Base-by-base conservation (phyloP, 495 filamentous ascomycete species). In the Penicillium daleae region DNA sequence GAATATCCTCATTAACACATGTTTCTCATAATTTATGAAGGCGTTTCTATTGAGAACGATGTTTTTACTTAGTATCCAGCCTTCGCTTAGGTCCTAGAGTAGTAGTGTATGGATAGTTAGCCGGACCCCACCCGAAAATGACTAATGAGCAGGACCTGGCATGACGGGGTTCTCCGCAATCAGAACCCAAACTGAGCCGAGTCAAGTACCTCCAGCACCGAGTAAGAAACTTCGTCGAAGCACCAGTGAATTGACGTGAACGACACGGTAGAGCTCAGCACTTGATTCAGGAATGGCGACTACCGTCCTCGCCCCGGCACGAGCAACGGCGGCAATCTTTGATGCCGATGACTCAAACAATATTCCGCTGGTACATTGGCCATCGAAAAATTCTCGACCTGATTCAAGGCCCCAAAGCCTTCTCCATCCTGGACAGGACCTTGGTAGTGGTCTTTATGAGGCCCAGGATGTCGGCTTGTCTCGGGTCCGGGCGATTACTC, bases 401-500 rank as follows among this genome's bases (percentile, higher is more conserved):
- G 53, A 49, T 2, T 32, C 60, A 1, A 51, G 29, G 15, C 21
- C 24, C 56, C 46, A 27, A 19, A 56, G 58, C 33, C n/a, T 42
- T 31, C 46, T 58, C 1, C 8, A 21, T 12, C 37, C 46, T 8
- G 58, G 21, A 1, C 55, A 61, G 13, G 3, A 9, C 5, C 53
- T 33, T 31, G 13, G n/a, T 15, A 52, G 60, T 6, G 12, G 35
- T 7, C 13, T 7, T 7, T 9, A 51, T 24, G 60, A 57, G 0
- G 3, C 13, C 10, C 55, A 56, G 19, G 7, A 50, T 22, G 42
- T 32, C 4, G 27, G 54, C 9, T 19, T 69, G n/a, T 63, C 65
- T 32, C 60, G 62, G n/a, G 33, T 37, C 12, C 57, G 62, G n/a
- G 68, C 65, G 15, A 37, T 65, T 7, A 64, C 61, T 33, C 22